Conservation (phyloP, 257 asterid species). For the Salvia hispanica region DNA sequence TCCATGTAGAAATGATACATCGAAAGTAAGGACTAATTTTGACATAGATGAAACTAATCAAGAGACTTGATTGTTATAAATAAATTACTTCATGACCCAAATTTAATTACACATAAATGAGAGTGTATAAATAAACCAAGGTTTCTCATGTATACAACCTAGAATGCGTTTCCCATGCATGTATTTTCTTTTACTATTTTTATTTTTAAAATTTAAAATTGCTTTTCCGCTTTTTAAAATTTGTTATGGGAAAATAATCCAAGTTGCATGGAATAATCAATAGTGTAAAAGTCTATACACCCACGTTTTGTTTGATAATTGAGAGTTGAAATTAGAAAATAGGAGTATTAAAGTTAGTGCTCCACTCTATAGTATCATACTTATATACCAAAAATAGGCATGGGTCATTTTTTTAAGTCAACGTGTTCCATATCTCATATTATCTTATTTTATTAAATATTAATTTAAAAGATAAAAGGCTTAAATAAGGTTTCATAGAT, state of each 20-base stretch:
- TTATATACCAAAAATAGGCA: neutral
- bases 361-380: slow-evolving; percentile 10
- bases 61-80: no score
- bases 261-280: neutral
- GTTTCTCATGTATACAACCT: neutral
- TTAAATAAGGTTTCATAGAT: neutral
- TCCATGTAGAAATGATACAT: no score
- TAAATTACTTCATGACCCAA: no score
- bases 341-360: slow-evolving; percentile 7
- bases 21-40: no score
- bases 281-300: neutral
- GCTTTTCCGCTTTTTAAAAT: no score
- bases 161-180: slow-evolving; percentile 28
- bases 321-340: neutral
- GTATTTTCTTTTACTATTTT: neutral
- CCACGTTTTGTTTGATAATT: slow-evolving; percentile 12
- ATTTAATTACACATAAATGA: no score
- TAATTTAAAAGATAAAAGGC: no score
- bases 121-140: no score
- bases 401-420: neutral
- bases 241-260: neutral
- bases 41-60: no score
- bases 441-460: neutral
- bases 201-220: no score
- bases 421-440: neutral